A percentile compares a stretch with the other conserved stretches of the same genome.
phyloP scores from a whole-genome alignment of 371 early-diverging fungal species.

The Apophysomyces elegans region DNA sequence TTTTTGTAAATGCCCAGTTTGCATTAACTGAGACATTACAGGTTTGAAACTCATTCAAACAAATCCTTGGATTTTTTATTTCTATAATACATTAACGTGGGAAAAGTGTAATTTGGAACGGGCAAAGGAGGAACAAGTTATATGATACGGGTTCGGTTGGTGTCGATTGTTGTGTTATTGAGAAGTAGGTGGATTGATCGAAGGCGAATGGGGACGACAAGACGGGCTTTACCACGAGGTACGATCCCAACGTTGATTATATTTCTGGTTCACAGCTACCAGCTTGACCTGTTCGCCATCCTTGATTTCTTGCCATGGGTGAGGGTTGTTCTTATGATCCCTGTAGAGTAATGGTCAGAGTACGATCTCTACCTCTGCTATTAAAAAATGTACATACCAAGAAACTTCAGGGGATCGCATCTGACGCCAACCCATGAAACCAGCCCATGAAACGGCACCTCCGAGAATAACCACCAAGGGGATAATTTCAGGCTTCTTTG shows the following conservation, averaged over 20 bases:
- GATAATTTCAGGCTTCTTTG: conserved; percentile 40
- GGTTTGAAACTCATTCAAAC: too few relatives aligned
- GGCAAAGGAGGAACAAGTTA: too few relatives aligned
- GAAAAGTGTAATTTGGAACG: too few relatives aligned
- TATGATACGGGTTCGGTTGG: too few relatives aligned
- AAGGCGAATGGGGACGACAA: background rate
- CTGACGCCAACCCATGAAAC: conserved; percentile 32
- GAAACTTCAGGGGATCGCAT: conserved; percentile 44
- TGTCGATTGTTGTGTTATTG: too few relatives aligned
- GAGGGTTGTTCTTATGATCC: conserved; percentile 35
- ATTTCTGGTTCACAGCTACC: conserved; percentile 39
- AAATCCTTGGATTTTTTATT: too few relatives aligned
- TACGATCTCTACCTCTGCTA: background rate
- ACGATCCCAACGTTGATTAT: conserved; percentile 42
- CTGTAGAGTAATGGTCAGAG: background rate
- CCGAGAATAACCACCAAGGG: conserved; percentile 37
- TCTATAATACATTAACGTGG: too few relatives aligned
- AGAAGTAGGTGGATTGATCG: too few relatives aligned
- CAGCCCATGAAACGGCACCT: conserved; percentile 33
- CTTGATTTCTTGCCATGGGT: conserved; percentile 48
- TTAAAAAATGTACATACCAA: conserved; percentile 24
- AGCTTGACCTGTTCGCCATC: conserved; percentile 51
- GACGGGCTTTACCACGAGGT: conserved; percentile 28
- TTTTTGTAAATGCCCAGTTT: too few relatives aligned
- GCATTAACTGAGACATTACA: too few relatives aligned